Percentiles rank a stretch among this genome's conserved stretches.
Conservation (phyloP, 768 basidiomycete genomes). For the Suillus tomentosus region DNA sequence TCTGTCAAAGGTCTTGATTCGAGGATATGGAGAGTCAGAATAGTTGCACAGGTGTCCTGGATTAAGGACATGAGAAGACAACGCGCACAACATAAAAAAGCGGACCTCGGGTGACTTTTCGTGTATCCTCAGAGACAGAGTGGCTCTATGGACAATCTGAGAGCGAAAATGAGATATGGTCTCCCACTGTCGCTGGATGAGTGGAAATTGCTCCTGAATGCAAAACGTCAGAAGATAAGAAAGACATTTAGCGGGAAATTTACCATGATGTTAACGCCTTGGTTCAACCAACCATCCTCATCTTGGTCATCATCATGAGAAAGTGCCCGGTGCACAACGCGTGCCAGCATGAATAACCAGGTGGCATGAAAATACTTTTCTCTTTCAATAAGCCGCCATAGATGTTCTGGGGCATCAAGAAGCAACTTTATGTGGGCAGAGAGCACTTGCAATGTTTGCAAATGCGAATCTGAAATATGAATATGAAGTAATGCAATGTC, state of each 20-base stretch:
- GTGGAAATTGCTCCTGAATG: conserved; percentile 77
- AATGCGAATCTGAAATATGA: conserved; percentile 54
- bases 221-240: conserved; percentile 3
- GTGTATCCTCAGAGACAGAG: conserved; percentile 69
- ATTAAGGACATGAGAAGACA: conserved; percentile 2
- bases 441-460: conserved; percentile 69
- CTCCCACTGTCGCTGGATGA: conserved; percentile 94
- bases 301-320: conserved; percentile 64
- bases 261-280: conserved; percentile 67
- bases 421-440: conserved; percentile 92
- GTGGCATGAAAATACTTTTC: conserved; percentile 81
- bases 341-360: conserved; percentile 83
- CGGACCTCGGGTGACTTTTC: conserved; percentile 54
- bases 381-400: conserved; percentile 85
- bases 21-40: conserved; percentile 84
- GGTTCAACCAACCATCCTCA: conserved; percentile 57
- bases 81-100: conserved; percentile 7
- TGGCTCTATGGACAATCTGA: conserved; percentile 90
- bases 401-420: conserved; percentile 87
- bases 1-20: conserved; percentile 82
- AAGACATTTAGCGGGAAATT: conserved; percentile 19
- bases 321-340: conserved; percentile 81
- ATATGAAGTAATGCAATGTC: conserved; percentile 10
- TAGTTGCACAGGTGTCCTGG: conserved; percentile 74
- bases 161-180: conserved; percentile 81